A percentile compares a stretch with the other conserved stretches of the same genome.
phyloP scores from a whole-genome alignment of 2,329 filamentous ascomycete genomes.

The Aspergillus phoenicis region DNA sequence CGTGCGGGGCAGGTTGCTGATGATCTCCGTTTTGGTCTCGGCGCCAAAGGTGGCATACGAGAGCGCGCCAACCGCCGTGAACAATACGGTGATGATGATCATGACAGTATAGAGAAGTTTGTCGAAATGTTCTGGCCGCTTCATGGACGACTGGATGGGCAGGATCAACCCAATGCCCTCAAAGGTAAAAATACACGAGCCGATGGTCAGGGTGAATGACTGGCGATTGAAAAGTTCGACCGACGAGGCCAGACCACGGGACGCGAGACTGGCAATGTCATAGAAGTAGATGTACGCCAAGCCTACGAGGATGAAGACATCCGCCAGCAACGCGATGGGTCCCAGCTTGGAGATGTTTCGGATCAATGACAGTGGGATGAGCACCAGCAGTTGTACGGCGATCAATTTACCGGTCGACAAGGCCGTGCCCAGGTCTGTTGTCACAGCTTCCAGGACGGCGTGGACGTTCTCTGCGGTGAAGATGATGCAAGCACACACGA shows the following conservation, averaged over 20 bases:
- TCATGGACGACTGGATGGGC: slow-evolving; percentile 95
- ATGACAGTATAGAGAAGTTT: slow-evolving; percentile 83
- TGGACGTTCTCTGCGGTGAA: slow-evolving; percentile 75
- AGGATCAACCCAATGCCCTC: slow-evolving; percentile 96
- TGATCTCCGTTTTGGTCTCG: slow-evolving; percentile 89
- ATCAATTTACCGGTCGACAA: slow-evolving; percentile 64
- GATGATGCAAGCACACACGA: slow-evolving; percentile 76
- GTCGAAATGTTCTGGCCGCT: slow-evolving; percentile 82
- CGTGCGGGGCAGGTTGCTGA: slow-evolving; percentile 92
- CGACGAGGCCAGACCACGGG: slow-evolving; percentile 70
- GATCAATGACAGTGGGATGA: slow-evolving; percentile 86
- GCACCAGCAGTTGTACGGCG: slow-evolving; percentile 83
- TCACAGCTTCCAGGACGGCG: slow-evolving; percentile 67
- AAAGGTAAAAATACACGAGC: slow-evolving; percentile 96
- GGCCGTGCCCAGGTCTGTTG: slow-evolving; percentile 48
- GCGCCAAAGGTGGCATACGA: slow-evolving; percentile 94
- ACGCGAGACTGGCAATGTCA: slow-evolving; percentile 78
- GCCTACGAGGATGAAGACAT: slow-evolving; percentile 88
- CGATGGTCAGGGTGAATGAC: slow-evolving; percentile 94
- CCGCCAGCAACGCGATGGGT: slow-evolving; percentile 85
- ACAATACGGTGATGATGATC: slow-evolving; percentile 88
- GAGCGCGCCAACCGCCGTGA: slow-evolving; percentile 83
- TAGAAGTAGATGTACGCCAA: slow-evolving; percentile 93
- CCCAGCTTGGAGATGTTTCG: slow-evolving; percentile 95
- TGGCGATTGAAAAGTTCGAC: slow-evolving; percentile 85